These are phyloP conservation scores for Pseudopyricularia javanii DNA, from an alignment of 2,329 filamentous ascomycete genomes.

Conservation along the genomic window DNA sequence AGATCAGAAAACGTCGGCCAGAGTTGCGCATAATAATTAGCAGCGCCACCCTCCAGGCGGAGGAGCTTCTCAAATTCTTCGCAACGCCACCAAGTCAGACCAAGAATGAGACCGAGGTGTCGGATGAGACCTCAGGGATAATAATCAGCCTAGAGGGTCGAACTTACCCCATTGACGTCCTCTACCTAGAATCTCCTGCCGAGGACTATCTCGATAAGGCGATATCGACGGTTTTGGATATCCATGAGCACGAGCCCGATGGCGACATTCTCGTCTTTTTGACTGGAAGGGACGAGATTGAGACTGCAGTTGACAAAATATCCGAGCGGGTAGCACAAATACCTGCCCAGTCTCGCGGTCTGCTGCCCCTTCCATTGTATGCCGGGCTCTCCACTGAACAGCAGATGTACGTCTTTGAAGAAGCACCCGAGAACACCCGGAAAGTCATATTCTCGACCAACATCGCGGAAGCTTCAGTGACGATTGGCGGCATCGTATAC, in stretches of 20 bases:
- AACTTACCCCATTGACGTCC: constrained; percentile 76
- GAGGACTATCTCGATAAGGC: constrained; percentile 82
- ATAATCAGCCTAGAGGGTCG: constrained; percentile 82
- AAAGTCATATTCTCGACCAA: constrained; percentile 94
- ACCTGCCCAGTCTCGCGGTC: constrained; percentile 38
- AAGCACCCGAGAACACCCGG: constrained; percentile 65
- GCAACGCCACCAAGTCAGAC: constrained; percentile 22
- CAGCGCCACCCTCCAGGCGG: constrained; percentile 85
- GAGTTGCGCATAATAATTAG: constrained; percentile 84
- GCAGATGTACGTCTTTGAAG: constrained; percentile 91
- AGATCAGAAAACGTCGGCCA: constrained; percentile 67
- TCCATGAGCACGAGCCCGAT: constrained; percentile 66
- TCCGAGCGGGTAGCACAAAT: constrained; percentile 58
- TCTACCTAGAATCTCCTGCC: constrained; percentile 65
- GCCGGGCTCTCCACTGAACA: constrained; percentile 81
- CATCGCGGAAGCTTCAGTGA: constrained; percentile 92
- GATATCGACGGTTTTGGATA: constrained; percentile 73
- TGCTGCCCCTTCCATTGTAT: constrained; percentile 71
- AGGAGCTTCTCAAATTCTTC: constrained; percentile 77
- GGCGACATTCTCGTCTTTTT: constrained; percentile 89
- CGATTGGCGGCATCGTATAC: constrained; percentile 82
- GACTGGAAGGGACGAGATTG: constrained; percentile 88
- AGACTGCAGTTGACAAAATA: constrained; percentile 66
- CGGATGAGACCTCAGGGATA: constrained; percentile 24
- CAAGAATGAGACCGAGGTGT: constrained; percentile 8